Percentiles rank a stretch among this genome's conserved stretches.
These are phyloP conservation scores for Clitocybe nebularis DNA, from an alignment of 1,284 basidiomycete genomes.

Conservation along the genomic window DNA sequence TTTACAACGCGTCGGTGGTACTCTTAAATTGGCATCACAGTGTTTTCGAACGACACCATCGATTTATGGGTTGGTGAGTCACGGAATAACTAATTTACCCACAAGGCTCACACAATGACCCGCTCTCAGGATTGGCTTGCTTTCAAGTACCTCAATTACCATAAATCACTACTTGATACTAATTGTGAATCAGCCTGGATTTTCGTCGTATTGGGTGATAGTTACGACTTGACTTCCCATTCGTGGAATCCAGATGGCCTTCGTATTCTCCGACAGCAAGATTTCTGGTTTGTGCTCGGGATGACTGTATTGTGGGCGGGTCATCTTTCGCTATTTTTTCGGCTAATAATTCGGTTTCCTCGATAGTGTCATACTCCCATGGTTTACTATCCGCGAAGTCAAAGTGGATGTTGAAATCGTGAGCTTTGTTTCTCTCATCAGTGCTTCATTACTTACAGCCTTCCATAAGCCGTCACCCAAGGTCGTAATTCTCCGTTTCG, in stretches of 20 bases:
- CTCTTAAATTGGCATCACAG: not conserved
- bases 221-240: conserved; percentile 1
- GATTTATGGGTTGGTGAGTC: conserved; percentile 6
- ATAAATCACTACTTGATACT: not conserved
- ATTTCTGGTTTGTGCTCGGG: conserved; percentile 72
- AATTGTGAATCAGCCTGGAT: not conserved
- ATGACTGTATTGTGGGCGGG: conserved; percentile 68
- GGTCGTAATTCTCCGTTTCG: conserved; percentile 61
- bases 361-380: conserved; percentile 62
- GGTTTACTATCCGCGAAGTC: conserved; percentile 72
- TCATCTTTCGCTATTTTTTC: conserved; percentile 14
- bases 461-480: conserved; percentile 59
- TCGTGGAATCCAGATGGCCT: conserved; percentile 5
- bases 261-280: conserved; percentile 61
- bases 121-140: not conserved
- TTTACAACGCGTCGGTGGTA: not conserved
- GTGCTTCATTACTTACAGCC: conserved; percentile 7
- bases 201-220: conserved; percentile 5
- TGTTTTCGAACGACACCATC: conserved; percentile 9
- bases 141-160: not conserved
- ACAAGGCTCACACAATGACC: not conserved
- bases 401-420: conserved; percentile 73
- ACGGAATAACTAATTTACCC: not conserved
- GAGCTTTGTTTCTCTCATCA: conserved; percentile 22
- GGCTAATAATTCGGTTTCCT: conserved; percentile 5